Conservation (phyloP, 495 filamentous ascomycete genomes). For the Neurospora sp. region DNA sequence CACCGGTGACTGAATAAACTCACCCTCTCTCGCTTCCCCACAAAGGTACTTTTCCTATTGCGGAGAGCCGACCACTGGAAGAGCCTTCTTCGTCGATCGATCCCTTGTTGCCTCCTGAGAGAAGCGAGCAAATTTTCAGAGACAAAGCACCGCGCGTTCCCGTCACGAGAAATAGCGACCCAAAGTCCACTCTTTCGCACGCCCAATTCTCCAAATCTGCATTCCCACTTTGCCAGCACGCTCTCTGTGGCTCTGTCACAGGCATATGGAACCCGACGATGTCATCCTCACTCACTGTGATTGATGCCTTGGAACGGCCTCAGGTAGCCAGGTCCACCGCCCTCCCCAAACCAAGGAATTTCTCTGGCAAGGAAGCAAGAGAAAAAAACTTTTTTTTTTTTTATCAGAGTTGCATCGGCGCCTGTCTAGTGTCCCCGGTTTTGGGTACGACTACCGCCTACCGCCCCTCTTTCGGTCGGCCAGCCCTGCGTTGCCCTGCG, state of each 20-base stretch:
- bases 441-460: neutral
- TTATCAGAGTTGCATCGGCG: neutral
- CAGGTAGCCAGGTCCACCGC: neutral
- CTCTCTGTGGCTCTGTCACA: neutral
- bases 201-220: neutral
- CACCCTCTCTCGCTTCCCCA: neutral
- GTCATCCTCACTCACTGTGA: neutral
- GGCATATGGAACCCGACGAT: neutral
- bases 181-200: neutral
- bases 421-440: neutral
- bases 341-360: neutral
- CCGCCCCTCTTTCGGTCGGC: neutral
- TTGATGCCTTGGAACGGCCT: neutral
- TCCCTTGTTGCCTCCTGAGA: neutral
- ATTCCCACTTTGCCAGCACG: neutral
- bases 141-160: neutral
- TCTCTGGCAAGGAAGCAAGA: neutral
- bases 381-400: neutral
- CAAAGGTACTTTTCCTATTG: neutral
- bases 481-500: neutral
- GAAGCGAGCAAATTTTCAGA: neutral
- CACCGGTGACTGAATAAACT: neutral
- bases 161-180: neutral
- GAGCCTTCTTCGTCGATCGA: neutral
- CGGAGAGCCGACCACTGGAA: neutral